Conservation (phyloP, 1,284 basidiomycete species). For the Microbotryomycetes sp. region DNA sequence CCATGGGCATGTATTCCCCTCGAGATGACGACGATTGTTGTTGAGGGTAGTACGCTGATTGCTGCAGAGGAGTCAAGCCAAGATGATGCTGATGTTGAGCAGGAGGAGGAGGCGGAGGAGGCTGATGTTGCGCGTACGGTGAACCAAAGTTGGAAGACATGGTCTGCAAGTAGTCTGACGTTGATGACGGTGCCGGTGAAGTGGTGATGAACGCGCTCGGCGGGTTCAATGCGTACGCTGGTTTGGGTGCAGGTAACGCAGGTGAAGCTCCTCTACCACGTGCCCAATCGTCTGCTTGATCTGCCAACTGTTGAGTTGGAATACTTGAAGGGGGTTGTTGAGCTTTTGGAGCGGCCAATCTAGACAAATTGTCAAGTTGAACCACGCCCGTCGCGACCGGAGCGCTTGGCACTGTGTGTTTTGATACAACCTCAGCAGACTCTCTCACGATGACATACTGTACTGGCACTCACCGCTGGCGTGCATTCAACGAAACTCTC, state of each 20-base stretch:
- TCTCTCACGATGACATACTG: no score
- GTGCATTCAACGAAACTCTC: not conserved
- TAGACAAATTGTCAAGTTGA: not conserved
- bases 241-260: constrained; percentile 16
- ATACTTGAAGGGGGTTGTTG: constrained; percentile 27
- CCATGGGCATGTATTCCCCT: no score
- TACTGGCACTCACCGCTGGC: not conserved
- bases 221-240: not conserved
- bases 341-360: constrained; percentile 18
- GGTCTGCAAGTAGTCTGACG: no score
- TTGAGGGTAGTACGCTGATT: not conserved
- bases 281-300: constrained; percentile 19
- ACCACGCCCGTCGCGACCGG: not conserved
- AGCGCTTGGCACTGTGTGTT: no score
- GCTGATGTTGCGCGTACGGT: not conserved
- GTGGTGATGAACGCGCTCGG: not conserved
- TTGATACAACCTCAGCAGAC: no score
- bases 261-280: constrained; percentile 16
- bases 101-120: not conserved
- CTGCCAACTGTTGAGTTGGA: constrained; percentile 25
- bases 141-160: no score
- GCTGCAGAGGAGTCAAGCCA: not conserved
- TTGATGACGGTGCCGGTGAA: not conserved
- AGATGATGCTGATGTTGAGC: not conserved
- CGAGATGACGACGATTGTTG: not conserved